Evolutionary conservation across 768 basidiomycete genomes (phyloP).

Genomic region (Naematelia encephala): DNA sequence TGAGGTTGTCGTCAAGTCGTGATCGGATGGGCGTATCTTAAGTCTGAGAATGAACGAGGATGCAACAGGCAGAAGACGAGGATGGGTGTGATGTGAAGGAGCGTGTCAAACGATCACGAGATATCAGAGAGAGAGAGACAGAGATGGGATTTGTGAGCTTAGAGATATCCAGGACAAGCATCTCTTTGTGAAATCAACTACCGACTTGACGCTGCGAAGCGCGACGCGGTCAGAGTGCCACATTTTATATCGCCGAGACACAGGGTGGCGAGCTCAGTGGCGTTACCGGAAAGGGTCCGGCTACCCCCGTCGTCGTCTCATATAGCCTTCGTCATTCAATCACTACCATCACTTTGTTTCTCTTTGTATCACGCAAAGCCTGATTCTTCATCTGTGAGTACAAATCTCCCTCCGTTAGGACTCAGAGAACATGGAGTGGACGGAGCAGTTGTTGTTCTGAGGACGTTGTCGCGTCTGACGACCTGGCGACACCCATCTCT

Average conservation of each 20-base stretch:
- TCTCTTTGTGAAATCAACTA: too few relatives aligned
- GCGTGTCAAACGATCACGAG: conserved; percentile 18
- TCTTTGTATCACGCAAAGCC: neutral
- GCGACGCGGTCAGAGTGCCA: conserved; percentile 53
- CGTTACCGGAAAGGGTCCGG: too few relatives aligned
- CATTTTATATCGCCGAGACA: neutral
- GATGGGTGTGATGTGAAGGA: conserved; percentile 3
- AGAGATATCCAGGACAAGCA: too few relatives aligned
- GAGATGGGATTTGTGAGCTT: neutral
- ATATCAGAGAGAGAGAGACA: neutral
- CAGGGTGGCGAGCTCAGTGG: neutral
- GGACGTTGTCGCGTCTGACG: too few relatives aligned
- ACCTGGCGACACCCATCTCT: too few relatives aligned
- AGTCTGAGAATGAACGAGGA: neutral
- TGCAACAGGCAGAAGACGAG: neutral
- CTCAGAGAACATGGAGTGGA: neutral
- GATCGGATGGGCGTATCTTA: neutral
- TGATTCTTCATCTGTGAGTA: neutral
- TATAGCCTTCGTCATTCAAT: neutral
- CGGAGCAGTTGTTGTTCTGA: too few relatives aligned
- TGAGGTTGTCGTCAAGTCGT: neutral
- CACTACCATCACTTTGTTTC: neutral
- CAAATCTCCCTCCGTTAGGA: neutral
- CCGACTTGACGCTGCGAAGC: too few relatives aligned
- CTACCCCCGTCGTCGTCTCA: too few relatives aligned